These are phyloP conservation scores for Hypoxylon lienhwacheense DNA, from an alignment of 495 filamentous ascomycete genomes.

Conservation along the genomic window DNA sequence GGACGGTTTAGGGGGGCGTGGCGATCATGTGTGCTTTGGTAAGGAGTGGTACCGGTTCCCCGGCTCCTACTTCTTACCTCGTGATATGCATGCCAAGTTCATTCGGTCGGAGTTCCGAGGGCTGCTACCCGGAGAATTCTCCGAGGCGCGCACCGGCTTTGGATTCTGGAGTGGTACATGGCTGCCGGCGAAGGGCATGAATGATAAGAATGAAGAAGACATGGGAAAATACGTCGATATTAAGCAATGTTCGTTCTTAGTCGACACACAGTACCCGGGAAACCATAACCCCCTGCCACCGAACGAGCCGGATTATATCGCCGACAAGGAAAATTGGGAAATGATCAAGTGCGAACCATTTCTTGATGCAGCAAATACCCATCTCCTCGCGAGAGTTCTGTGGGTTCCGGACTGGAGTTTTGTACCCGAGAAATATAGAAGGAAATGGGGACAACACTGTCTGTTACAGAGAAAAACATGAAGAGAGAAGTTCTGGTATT, in stretches of 20 bases:
- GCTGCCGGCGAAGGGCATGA: constrained; percentile 81
- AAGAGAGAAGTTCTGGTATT: not conserved
- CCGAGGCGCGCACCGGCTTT: constrained; percentile 62
- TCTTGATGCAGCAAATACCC: constrained; percentile 75
- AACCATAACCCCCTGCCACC: constrained; percentile 43
- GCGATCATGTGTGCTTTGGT: constrained; percentile 81
- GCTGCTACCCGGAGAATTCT: constrained; percentile 88
- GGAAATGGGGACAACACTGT: constrained; percentile 84
- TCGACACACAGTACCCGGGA: constrained; percentile 80
- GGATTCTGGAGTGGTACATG: constrained; percentile 77
- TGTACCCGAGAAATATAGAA: constrained; percentile 66
- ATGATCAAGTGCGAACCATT: constrained; percentile 72
- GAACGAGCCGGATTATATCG: constrained; percentile 74
- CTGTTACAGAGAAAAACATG: constrained; percentile 62
- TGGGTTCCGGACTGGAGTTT: constrained; percentile 79
- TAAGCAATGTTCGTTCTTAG: constrained; percentile 74
- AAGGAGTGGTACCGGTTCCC: constrained; percentile 99
- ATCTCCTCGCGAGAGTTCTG: constrained; percentile 71
- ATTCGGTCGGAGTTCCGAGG: constrained; percentile 87
- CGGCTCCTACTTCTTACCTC: constrained; percentile 85
- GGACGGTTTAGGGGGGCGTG: constrained; percentile 51
- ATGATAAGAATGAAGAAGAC: constrained; percentile 89
- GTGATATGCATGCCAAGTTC: constrained; percentile 78
- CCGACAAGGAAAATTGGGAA: constrained; percentile 73
- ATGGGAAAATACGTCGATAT: constrained; percentile 81